A percentile compares a stretch with the other conserved stretches of the same genome.
These are phyloP conservation scores for Cryptosporidium ryanae DNA, from an alignment of 169 alveolate species.

Conservation along the genomic window DNA sequence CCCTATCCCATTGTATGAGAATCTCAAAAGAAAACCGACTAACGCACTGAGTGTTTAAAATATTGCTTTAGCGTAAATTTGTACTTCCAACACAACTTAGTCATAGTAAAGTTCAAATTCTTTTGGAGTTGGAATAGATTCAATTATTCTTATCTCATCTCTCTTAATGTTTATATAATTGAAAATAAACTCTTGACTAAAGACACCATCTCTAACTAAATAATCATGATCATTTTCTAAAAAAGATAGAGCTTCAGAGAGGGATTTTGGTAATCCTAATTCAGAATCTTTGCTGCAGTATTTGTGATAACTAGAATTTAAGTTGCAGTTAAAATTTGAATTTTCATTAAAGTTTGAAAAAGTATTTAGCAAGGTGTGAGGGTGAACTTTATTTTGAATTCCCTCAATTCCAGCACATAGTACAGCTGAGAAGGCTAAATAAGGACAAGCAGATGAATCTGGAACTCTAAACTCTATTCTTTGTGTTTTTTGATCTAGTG, in stretches of 20 bases:
- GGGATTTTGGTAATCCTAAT: constrained; percentile 28
- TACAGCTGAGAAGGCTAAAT: constrained; percentile 83
- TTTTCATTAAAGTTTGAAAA: background rate
- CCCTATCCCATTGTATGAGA: no score
- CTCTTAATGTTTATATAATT: constrained; percentile 60
- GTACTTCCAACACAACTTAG: background rate
- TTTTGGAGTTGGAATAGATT: constrained; percentile 68
- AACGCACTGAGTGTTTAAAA: no score
- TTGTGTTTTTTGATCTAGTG: constrained; percentile 75
- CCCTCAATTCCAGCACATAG: constrained; percentile 88
- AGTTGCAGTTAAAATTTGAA: background rate
- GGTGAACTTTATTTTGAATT: constrained; percentile 75
- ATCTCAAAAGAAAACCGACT: no score
- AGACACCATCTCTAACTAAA: constrained; percentile 69
- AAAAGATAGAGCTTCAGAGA: constrained; percentile 36
- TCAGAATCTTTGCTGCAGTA: background rate
- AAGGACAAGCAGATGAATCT: constrained; percentile 83
- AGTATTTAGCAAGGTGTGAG: constrained; percentile 52
- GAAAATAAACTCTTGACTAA: constrained; percentile 39
- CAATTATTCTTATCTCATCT: constrained; percentile 30
- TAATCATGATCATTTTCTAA: constrained; percentile 66
- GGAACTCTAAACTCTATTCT: constrained; percentile 86
- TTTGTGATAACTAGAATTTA: background rate
- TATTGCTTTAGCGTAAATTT: background rate
- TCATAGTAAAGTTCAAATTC: constrained; percentile 73